Conservation (phyloP, 2,329 filamentous ascomycete species). For the Apiospora aurea region DNA sequence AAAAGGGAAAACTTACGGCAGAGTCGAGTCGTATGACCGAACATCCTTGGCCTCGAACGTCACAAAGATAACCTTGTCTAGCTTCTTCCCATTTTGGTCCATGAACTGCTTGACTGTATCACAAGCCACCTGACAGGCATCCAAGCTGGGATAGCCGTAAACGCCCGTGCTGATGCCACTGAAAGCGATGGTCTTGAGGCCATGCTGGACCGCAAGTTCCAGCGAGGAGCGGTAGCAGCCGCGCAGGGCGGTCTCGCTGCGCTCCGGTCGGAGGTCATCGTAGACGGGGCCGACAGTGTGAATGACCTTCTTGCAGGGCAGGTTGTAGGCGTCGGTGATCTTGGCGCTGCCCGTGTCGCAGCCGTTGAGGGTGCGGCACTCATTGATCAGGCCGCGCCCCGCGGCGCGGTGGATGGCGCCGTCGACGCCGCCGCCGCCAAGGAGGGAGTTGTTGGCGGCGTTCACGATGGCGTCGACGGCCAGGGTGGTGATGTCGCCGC, state of each 20-base stretch:
- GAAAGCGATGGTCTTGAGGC: conserved; percentile 79
- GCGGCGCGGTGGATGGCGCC: conserved; percentile 87
- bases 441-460: conserved; percentile 80
- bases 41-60: conserved; percentile 83
- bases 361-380: conserved; percentile 75
- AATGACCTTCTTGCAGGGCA: conserved; percentile 82
- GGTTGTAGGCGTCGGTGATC: conserved; percentile 78
- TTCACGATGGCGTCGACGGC: conserved; percentile 87
- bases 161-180: conserved; percentile 86
- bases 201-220: conserved; percentile 72
- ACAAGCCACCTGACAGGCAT: conserved; percentile 77
- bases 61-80: conserved; percentile 84
- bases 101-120: conserved; percentile 63
- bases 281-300: conserved; percentile 92
- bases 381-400: conserved; percentile 69
- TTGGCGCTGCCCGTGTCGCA: conserved; percentile 82
- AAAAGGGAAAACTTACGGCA: conserved; percentile 70
- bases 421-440: conserved; percentile 90
- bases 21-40: conserved; percentile 69
- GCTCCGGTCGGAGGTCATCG: conserved; percentile 46
- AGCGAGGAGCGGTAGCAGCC: conserved; percentile 76
- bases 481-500: conserved; percentile 83
- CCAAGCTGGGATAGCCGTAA: conserved; percentile 81
- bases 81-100: conserved; percentile 53
- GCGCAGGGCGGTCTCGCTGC: conserved; percentile 56